phyloP scores from a whole-genome alignment of 495 filamentous ascomycete species.

The Chaetomium tenue region DNA sequence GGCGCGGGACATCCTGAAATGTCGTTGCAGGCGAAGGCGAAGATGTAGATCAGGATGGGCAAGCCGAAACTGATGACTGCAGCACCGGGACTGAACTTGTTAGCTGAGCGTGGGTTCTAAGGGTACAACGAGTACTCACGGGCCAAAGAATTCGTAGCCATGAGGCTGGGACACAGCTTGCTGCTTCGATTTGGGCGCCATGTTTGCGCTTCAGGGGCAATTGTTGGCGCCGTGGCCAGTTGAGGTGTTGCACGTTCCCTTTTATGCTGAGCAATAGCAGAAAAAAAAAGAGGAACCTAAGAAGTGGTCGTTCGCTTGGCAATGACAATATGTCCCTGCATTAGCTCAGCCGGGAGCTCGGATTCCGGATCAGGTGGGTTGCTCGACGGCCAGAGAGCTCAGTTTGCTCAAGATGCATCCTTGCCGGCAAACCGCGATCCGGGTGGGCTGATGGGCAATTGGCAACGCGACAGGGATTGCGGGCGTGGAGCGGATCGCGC shows the following conservation, averaged over 20 bases:
- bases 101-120: not conserved
- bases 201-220: constrained; percentile 20
- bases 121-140: constrained; percentile 58
- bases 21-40: constrained; percentile 88
- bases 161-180: constrained; percentile 19
- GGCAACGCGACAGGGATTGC: not conserved
- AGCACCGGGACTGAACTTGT: constrained; percentile 65
- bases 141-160: constrained; percentile 82
- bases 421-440: constrained; percentile 13
- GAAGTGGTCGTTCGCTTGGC: not conserved
- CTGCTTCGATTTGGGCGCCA: constrained; percentile 32
- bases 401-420: not conserved
- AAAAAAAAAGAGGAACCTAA: not conserved
- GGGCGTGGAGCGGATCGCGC: not conserved
- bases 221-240: constrained; percentile 3
- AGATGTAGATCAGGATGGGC: constrained; percentile 68
- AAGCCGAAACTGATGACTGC: constrained; percentile 71
- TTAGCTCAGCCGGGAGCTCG: not conserved
- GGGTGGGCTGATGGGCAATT: constrained; percentile 4
- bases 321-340: not conserved
- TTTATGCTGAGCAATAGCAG: not conserved
- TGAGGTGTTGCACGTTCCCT: not conserved
- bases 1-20: constrained; percentile 86
- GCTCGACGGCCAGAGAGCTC: not conserved
- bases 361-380: constrained; percentile 5